Base-by-base conservation (phyloP, 1,139 yeast species). In the Yamadazyma trypodendri region DNA sequence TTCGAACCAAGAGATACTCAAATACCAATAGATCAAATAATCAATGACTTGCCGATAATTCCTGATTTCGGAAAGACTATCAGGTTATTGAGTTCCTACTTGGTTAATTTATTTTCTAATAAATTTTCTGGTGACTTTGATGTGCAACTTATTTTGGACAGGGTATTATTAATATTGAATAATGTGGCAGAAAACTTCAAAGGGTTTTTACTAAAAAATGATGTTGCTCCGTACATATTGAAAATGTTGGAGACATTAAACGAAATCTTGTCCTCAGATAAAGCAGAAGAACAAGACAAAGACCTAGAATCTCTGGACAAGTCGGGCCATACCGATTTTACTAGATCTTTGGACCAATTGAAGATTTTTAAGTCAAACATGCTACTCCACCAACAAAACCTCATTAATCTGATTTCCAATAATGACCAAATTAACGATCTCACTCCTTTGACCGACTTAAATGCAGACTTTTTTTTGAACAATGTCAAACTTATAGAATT, bases 31-130 rank as follows among this genome's bases (percentile, higher is more conserved):
- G 54, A 55, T 18, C 76, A 78, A 37, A 61, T 84, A 5, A 62
- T 84, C 18, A 58, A 74, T 30, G 68, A 81, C 10, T 58, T 87
- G 32, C 96, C 96, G 0, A 55, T 87, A 25, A 64, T 84, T 40
- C 84, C 84, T 15, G 77, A 78, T 48, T 72, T 84, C 41, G 74
- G 72, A 16, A 60, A 63, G 10, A 74, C 77, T 9, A 59, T 87
- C 40, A 70, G 67, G 22, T 68, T 63, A 28, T 44, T 68, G 10
- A 48, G 56, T 30, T 21, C 42, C 11, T 60, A 55, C 37, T 46
- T 68, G 32, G 39, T 45, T 7, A 48, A 52, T 8, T 42, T 66
- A 10, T 53, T 54, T 32, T 41, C 46, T 1, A 43, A 48, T 5
- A 56, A 54, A 32, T 55, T 58, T 39, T 44, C 46, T 6, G 68